Evolutionary conservation across 345 rosid genomes (phyloP), one percentile per base, ranked within the genome.

Genomic region (Bretschneidera sinensis): DNA sequence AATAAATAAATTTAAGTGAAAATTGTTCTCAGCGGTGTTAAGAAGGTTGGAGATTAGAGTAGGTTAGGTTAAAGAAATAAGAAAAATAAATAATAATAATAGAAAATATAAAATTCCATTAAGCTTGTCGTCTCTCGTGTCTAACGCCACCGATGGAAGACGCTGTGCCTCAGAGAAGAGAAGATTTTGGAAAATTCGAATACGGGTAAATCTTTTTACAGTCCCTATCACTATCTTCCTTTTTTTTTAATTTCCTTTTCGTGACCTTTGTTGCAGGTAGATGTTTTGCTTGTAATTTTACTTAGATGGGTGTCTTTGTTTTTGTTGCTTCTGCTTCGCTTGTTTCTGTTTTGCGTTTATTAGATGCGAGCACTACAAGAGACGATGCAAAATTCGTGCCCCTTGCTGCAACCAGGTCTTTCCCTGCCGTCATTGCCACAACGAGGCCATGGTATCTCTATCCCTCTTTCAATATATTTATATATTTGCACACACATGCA

Each of bases 351-450:
- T n/a, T n/a, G n/a, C n/a, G n/a, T n/a, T n/a, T n/a, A n/a, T 55
- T 22, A 86, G 94, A 49, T 88, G 96, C 75, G 60, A 86, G 17
- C 98, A 91, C 59, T 91, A 91, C 59, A 65, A 65, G 74, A 81
- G 95, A 59, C 73, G 95, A 48, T 86, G 98, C 76, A 74, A 76
- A 65, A 84, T 88, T 57, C 76, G 88, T 61, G 95, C 92, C 45
- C 92, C 92, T n/a, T 86, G 98, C 66, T 91, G 95, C 71, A 57
- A 80, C 54, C 65, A 70, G 66, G 67, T 84, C 28, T 91, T 83
- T 79, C 52, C 84, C 2, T 88, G 94, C 57, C 89, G 96, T 51
- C 96, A 88, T 59, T 91, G 95, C 74, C 98, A 88, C 65, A 88
- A 91, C 75, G 96, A 83, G 11, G 70, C 84, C 17, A 54, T 89